Evolutionary conservation across 1,284 basidiomycete genomes (phyloP).

Genomic region (Albatrellus sp.): DNA sequence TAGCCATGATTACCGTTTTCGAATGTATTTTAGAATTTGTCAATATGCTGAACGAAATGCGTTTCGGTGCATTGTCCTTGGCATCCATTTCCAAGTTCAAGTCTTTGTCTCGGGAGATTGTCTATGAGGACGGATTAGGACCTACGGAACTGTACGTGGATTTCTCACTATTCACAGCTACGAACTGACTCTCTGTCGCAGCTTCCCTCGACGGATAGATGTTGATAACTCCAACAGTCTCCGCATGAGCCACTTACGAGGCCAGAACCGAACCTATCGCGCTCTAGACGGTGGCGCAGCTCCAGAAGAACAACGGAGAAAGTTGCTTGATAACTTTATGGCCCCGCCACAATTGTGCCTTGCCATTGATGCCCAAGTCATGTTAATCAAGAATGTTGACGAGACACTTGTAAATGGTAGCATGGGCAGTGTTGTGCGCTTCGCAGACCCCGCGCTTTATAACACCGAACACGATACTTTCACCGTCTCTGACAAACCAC

Average conservation of each 20-base stretch:
- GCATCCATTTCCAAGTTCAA: constrained; percentile 52
- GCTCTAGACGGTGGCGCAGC: constrained; percentile 34
- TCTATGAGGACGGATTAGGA: constrained; percentile 61
- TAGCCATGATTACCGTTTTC: not conserved
- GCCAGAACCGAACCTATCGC: constrained; percentile 23
- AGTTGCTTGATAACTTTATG: constrained; percentile 25
- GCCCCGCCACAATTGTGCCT: constrained; percentile 22
- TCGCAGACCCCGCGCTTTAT: constrained; percentile 19
- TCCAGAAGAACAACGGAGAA: constrained; percentile 22
- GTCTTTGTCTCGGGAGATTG: constrained; percentile 41
- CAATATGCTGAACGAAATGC: constrained; percentile 87
- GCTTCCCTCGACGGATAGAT: constrained; percentile 78
- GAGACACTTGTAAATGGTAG: constrained; percentile 25
- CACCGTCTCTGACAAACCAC: constrained; percentile 9
- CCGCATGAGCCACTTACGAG: constrained; percentile 35
- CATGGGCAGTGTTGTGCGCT: constrained; percentile 23
- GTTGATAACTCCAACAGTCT: constrained; percentile 67
- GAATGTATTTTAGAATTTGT: constrained; percentile 51
- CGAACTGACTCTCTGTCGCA: constrained; percentile 19
- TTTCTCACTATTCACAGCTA: constrained; percentile 3
- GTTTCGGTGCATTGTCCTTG: constrained; percentile 59
- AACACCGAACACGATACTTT: constrained; percentile 16
- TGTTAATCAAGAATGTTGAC: constrained; percentile 59
- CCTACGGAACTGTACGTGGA: constrained; percentile 66
- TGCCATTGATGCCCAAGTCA: constrained; percentile 50